phyloP scores from a whole-genome alignment of 208 protist species.

The Leishmania aethiopica region DNA sequence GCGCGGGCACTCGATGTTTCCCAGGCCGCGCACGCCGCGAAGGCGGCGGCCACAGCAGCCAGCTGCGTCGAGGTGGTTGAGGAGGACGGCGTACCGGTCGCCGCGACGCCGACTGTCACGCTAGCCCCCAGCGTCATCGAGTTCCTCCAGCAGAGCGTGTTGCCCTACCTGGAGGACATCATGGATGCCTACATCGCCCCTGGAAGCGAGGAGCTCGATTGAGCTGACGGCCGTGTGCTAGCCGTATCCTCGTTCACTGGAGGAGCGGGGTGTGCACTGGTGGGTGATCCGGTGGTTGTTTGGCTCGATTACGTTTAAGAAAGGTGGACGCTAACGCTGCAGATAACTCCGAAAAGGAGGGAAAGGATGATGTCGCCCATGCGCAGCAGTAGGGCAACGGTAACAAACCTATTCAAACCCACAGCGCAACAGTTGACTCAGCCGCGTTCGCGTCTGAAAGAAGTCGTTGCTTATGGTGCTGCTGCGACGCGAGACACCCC shows the following conservation, averaged over 20 bases:
- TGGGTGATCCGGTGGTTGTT: neutral
- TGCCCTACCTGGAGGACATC: conserved; percentile 83
- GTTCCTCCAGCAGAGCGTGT: conserved; percentile 64
- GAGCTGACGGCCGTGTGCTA: conserved; percentile 4
- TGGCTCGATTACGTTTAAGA: neutral
- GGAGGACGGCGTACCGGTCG: conserved; percentile 24
- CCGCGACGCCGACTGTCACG: conserved; percentile 4
- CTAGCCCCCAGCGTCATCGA: conserved; percentile 30
- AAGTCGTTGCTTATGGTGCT: neutral
- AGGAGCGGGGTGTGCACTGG: neutral
- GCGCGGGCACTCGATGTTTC: conserved; percentile 33
- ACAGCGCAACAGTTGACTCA: neutral
- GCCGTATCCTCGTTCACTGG: neutral
- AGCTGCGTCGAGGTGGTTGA: conserved; percentile 38
- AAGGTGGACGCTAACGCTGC: neutral
- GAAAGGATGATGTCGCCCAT: neutral
- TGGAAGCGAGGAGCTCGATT: conserved; percentile 69
- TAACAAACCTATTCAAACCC: neutral
- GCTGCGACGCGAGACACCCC: neutral
- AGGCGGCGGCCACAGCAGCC: neutral
- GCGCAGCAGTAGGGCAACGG: neutral
- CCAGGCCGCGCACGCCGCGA: conserved; percentile 14
- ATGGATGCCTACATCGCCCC: conserved; percentile 79
- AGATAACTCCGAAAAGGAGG: neutral
- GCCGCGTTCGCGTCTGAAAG: too few relatives aligned